Percentiles rank a stretch among this genome's conserved stretches.
These are phyloP conservation scores for Skeletonema costatum DNA, from an alignment of 108 stramenopile genomes.

Conservation along the genomic window DNA sequence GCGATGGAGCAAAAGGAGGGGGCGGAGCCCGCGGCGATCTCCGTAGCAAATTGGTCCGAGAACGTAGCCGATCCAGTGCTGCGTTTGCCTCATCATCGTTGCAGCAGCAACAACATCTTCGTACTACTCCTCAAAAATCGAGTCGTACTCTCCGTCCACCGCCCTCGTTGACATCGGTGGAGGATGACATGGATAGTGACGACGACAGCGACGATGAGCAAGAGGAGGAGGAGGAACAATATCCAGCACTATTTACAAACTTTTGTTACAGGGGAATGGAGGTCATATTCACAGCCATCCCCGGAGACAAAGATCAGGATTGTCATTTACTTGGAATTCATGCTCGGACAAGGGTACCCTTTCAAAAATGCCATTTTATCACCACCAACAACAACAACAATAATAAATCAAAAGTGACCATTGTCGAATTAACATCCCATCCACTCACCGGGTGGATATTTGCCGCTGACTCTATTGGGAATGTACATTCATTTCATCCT, in stretches of 20 bases:
- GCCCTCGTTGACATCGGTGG: background rate
- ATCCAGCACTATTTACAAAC: slow-evolving; percentile 29
- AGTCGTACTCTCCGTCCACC: background rate
- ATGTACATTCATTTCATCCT: slow-evolving; percentile 45
- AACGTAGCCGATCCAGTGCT: background rate
- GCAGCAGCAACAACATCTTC: background rate
- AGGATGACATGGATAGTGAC: background rate
- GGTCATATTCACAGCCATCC: slow-evolving; percentile 59
- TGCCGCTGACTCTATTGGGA: slow-evolving; percentile 33
- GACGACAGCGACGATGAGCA: background rate
- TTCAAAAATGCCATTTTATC: slow-evolving; percentile 50
- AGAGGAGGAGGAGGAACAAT: background rate
- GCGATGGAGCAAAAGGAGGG: background rate
- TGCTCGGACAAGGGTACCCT: slow-evolving; percentile 63
- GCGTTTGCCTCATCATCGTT: background rate
- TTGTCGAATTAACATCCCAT: slow-evolving; percentile 41
- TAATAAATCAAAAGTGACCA: slow-evolving; percentile 15
- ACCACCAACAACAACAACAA: slow-evolving; percentile 23
- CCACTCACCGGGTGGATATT: slow-evolving; percentile 40
- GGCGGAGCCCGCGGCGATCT: slow-evolving; percentile 1
- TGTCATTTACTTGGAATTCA: slow-evolving; percentile 53
- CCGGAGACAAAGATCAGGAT: background rate
- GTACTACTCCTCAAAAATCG: background rate
- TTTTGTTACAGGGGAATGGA: slow-evolving; percentile 63
- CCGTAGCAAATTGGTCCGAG: background rate